Evolutionary conservation across 306 rosid species (phyloP).

Genomic region (Ormosia semicastrata): DNA sequence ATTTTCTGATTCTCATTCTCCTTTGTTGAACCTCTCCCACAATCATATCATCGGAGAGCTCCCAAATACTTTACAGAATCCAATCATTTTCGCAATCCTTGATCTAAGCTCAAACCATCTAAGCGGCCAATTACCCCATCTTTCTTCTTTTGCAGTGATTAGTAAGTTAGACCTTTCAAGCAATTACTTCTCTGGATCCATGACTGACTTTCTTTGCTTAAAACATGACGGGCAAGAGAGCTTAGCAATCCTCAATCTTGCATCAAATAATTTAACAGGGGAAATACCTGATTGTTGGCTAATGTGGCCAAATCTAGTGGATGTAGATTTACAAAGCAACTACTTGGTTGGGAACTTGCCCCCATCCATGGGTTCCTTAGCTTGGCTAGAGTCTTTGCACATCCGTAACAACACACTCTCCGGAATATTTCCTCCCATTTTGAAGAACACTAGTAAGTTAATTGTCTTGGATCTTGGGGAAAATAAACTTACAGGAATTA

Average conservation of each 20-base stretch:
- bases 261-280: neutral
- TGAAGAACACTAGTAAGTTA: neutral
- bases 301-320: neutral
- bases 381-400: neutral
- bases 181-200: neutral
- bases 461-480: neutral
- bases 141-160: neutral
- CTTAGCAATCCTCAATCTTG: neutral
- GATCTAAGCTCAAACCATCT: slow-evolving; percentile 5
- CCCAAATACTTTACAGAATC: neutral
- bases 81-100: accelerated
- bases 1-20: accelerated
- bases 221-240: neutral
- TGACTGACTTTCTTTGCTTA: slow-evolving; percentile 2
- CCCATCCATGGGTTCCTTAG: neutral
- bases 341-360: neutral
- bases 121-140: neutral
- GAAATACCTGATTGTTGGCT: slow-evolving; percentile 19
- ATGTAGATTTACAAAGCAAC: neutral
- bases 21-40: neutral
- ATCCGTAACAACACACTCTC: neutral
- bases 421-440: neutral
- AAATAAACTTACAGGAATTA: neutral
- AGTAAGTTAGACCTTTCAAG: neutral
- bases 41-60: slow-evolving; percentile 3